Conservation (phyloP, 495 filamentous ascomycete genomes). For the Durotheca rogersii region DNA sequence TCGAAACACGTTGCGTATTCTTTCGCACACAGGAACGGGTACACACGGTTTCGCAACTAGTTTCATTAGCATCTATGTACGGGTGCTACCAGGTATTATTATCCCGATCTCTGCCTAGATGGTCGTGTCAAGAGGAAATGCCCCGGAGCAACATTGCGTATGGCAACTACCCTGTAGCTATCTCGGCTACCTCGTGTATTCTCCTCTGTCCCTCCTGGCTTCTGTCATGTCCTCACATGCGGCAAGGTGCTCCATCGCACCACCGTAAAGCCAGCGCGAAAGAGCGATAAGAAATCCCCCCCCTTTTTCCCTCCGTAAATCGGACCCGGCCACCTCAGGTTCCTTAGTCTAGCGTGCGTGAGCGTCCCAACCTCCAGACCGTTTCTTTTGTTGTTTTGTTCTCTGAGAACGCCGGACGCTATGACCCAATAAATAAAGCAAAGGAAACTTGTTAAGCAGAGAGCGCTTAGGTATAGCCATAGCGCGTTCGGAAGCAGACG, state of each 20-base stretch:
- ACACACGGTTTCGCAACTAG: too few species aligned
- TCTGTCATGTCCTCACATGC: constrained; percentile 1
- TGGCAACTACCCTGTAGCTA: background rate
- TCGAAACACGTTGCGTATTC: too few species aligned
- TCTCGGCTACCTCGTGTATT: background rate
- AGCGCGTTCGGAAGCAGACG: too few species aligned
- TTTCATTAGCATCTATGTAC: too few species aligned
- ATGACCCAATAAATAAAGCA: constrained; percentile 16
- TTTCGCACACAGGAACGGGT: too few species aligned
- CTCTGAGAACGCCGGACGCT: constrained; percentile 14
- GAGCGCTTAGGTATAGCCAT: too few species aligned
- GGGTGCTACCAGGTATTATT: too few species aligned
- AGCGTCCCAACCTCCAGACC: constrained; percentile 21
- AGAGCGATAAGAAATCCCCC: constrained; percentile 5
- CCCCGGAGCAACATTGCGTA: constrained; percentile 3
- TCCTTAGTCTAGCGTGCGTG: constrained; percentile 17
- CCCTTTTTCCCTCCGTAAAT: constrained; percentile 6
- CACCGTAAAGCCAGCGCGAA: constrained; percentile 11
- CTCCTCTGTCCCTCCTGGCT: background rate
- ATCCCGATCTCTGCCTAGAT: too few species aligned
- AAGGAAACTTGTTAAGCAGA: constrained; percentile 1
- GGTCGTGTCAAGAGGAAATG: too few species aligned
- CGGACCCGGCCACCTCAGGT: constrained; percentile 3
- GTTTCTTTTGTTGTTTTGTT: too few species aligned
- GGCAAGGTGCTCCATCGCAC: too few species aligned